A percentile compares a stretch with the other conserved stretches of the same genome.
Conservation (phyloP, 768 basidiomycete genomes). For the Phlebiopsis flavidoalba region DNA sequence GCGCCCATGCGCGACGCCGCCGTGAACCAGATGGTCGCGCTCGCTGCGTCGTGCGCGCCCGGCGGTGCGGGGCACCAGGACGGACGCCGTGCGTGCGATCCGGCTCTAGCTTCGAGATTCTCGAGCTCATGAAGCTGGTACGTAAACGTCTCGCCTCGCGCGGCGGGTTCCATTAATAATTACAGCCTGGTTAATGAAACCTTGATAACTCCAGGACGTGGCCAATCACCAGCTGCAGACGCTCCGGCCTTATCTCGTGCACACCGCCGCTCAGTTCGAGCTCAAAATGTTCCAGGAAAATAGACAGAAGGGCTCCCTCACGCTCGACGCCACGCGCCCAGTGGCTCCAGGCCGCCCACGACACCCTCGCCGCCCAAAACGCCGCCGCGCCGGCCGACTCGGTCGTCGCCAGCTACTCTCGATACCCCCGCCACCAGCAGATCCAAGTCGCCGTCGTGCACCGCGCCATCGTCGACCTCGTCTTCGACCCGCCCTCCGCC, state of each 20-base stretch:
- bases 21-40: constrained; percentile 78
- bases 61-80: constrained; percentile 49
- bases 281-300: constrained; percentile 67
- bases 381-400: not conserved
- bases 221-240: constrained; percentile 94
- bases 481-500: constrained; percentile 21
- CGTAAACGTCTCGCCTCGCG: constrained; percentile 32
- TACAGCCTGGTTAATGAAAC: constrained; percentile 1
- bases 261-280: constrained; percentile 76
- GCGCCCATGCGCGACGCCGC: constrained; percentile 88
- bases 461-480: constrained; percentile 18
- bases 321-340: constrained; percentile 52
- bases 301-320: constrained; percentile 28
- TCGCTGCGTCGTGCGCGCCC: constrained; percentile 54
- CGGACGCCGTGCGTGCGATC: constrained; percentile 68
- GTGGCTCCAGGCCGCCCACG: constrained; percentile 59
- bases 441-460: constrained; percentile 21
- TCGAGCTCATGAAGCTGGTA: constrained; percentile 95
- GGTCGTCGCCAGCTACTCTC: constrained; percentile 8
- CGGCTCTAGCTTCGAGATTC: constrained; percentile 82
- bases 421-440: constrained; percentile 27
- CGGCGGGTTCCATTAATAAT: constrained; percentile 1
- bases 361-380: constrained; percentile 25
- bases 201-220: constrained; percentile 60
- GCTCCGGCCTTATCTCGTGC: constrained; percentile 84